Base-by-base conservation (phyloP, 2,329 filamentous ascomycete genomes). In the Aureobasidium leucospermi region DNA sequence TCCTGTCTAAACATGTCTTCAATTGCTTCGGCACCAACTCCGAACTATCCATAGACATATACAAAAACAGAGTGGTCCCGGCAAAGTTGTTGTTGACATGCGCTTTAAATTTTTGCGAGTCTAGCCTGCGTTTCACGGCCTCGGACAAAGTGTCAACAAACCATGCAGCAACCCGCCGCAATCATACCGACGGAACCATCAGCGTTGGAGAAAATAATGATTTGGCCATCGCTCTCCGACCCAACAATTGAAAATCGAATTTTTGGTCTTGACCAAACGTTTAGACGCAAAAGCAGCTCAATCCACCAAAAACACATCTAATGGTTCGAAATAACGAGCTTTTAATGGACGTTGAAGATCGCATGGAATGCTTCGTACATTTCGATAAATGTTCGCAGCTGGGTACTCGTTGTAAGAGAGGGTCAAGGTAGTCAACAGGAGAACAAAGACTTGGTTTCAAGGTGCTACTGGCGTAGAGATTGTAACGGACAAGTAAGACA, bases 61-160 rank as follows among this genome's bases (percentile, higher is more conserved):
- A 15, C 51, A 41, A 32, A 55, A 11, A 7, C 15, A 15, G 8
- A 15, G 23, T 8, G 7, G 16, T 29, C 16, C 29, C 52, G 13
- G 13, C 41, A 46, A 32, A 38, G 16, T 6, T 29, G 15, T 38
- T 29, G 52, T 57, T 57, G 52, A 57, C 39, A 43, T 56, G 52
- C 52, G 52, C 52, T 45, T n/a, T 15, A 13, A 29, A 56, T 42
- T 57, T 29, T 29, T 57, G 28, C 41, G 52, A 46, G 52, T 46
- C 52, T 57, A 57, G 55, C 36, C 43, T 48, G 28, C 55, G 55
- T 58, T 58, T 58, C 55, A 58, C 43, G 52, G 52, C 52, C 28
- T 43, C 39, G 13, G 42, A 41, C 42, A 32, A n/a, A 58, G 9
- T 19, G 39, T 47, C 42, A 48, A 39, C 42, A 47, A 38, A 58